Base-by-base conservation (phyloP, 2,329 filamentous ascomycete species). In the Pleurostoma richardsiae region DNA sequence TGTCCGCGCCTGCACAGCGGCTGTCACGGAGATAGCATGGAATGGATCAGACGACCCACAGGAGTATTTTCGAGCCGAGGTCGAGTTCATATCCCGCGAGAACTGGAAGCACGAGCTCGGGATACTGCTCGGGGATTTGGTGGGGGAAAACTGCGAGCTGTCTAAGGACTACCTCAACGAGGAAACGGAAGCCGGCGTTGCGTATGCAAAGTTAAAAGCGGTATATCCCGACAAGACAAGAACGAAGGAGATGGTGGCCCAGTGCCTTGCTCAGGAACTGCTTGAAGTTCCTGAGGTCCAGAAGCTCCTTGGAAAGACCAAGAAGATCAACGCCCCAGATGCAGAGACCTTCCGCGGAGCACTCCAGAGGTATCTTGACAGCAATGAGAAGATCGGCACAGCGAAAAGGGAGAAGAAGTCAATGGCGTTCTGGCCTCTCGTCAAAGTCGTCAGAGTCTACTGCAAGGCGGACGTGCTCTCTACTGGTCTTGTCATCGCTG, bases 1-100 rank as follows among this genome's bases (percentile, higher is more conserved):
- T 55, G 78, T 83, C 72, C 65, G 77, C 29, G 80, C 81, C 1
- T 84, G 80, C 47, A 85, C 81, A 0, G 79, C 80, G 0, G 76
- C 79, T 0, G 72, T 82, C 1, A 85, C 80, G 0, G 80, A 85
- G 54, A 71, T 85, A 2, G 73, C 72, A 0, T 83, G 71, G 60
- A 84, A 84, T 43, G 11, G 69, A 29, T 71, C 64, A 6, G 56
- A 67, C 0, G 57, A 72, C 4, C 59, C 66, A 0, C 30, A 46
- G 0, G 44, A 57, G 33, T 52, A 41, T 0, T 85, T 83, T 52
- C 62, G 66, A 2, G 80, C 77, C 0, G 72, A 80, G 42, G 69
- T 85, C 10, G 74, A 83, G 43, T 85, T 84, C 55, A 74, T 85
- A 41, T 60, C 65, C 10, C 52, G 45, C 0, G 63, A 67, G 0